Evolutionary conservation across 805 yeast species (phyloP), one percentile per base, ranked within the genome.

Genomic region (Wickerhamiella allomyrinae): DNA sequence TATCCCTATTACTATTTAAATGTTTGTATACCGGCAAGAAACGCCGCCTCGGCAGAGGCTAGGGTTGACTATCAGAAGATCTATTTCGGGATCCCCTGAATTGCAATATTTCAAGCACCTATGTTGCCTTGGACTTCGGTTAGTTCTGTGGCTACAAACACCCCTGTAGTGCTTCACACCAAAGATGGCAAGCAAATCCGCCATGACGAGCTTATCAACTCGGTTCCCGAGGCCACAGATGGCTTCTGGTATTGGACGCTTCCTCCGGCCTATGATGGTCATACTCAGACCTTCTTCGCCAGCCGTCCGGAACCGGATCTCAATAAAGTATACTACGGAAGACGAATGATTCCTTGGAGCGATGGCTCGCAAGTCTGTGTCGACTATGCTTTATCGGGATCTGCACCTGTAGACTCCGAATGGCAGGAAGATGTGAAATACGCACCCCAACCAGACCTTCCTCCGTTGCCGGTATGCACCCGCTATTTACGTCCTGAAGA

Each of bases 351-450:
- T 8, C 63, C 75, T 36, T 58, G 58, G 27, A 71, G 71, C 43
- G 94, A 85, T 53, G 79, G 79, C 9, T 89, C 89, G 6, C 68
- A 73, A 22, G 74, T 79, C 43, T 74, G 91, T 13, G 72, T 81
- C 14, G 96, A 86, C 61, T 77, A 79, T 69, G 81, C 71, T 3
- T 66, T 79, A 8, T 59, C 71, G 3, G 48, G 56, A 17, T 5
- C 31, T n/a, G 17, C 17, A 3, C 60, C 58, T 10, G 39, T 39
- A 19, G 63, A 44, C 61, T 69, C 10, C 55, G 58, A 45, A 50
- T 60, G 50, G 67, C 47, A 44, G 8, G 55, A 52, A 34, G 49
- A 49, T 20, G 50, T 49, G 7, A 45, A 52, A 13, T 59, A 56
- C 31, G 50, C 54, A 8, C 62, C 68, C 8, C 45, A 43, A 13